Evolutionary conservation across 352 stramenopile genomes (phyloP).

Genomic region (Plasmopara viticola): DNA sequence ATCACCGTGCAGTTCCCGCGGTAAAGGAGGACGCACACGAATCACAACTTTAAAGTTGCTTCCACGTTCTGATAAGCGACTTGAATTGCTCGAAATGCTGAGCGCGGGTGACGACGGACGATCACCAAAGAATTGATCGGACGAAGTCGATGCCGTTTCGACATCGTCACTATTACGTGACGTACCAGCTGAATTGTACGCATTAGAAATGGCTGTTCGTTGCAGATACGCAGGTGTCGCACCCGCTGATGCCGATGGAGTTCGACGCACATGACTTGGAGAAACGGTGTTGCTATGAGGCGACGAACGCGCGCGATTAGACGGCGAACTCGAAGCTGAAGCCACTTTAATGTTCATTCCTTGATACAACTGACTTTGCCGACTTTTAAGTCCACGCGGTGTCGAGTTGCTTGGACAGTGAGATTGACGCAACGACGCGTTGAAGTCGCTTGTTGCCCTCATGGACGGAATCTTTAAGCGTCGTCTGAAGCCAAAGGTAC

Average conservation of each 20-base stretch:
- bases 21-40: slow-evolving; percentile 82
- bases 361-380: slow-evolving; percentile 10
- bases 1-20: slow-evolving; percentile 83
- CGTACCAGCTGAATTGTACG: slow-evolving; percentile 35
- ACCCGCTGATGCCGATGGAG: slow-evolving; percentile 12
- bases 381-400: slow-evolving; percentile 5
- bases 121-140: slow-evolving; percentile 30
- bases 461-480: slow-evolving; percentile 4
- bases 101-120: slow-evolving; percentile 36
- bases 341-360: slow-evolving; percentile 50
- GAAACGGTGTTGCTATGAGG: slow-evolving; percentile 19
- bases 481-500: not conserved
- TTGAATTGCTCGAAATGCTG: slow-evolving; percentile 27
- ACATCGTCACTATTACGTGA: slow-evolving; percentile 31
- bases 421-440: slow-evolving; percentile 21
- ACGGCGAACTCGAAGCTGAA: slow-evolving; percentile 29
- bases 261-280: slow-evolving; percentile 17
- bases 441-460: slow-evolving; percentile 34
- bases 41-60: slow-evolving; percentile 93
- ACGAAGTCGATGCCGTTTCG: slow-evolving; percentile 55
- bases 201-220: slow-evolving; percentile 57
- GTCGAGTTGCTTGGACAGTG: slow-evolving; percentile 16
- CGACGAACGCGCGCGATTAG: slow-evolving; percentile 30
- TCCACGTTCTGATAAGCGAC: slow-evolving; percentile 38
- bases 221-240: slow-evolving; percentile 31